phyloP scores from a whole-genome alignment of 257 asterid species.

The Jacaranda copaia region DNA sequence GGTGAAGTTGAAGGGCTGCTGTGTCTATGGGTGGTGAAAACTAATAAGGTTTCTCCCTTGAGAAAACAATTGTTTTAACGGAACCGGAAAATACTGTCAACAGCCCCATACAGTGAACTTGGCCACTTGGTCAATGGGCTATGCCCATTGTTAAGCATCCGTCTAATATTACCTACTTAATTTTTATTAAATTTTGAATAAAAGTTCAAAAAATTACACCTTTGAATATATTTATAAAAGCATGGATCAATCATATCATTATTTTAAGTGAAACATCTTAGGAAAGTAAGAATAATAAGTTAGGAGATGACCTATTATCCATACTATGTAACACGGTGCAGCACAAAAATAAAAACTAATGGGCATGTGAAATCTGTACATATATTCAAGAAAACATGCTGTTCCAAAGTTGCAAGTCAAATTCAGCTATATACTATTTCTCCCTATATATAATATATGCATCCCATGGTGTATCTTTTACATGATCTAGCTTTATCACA shows the following conservation, averaged over 20 bases:
- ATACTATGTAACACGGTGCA: no score
- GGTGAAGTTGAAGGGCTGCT: not conserved
- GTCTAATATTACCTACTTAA: no score
- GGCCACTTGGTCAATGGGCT: not conserved
- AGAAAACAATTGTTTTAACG: not conserved
- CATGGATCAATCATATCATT: no score
- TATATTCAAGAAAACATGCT: constrained; percentile 25
- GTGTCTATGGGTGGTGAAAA: not conserved
- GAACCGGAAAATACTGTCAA: no score
- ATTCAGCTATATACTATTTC: constrained; percentile 37
- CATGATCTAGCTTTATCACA: constrained; percentile 35
- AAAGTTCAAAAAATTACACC: no score
- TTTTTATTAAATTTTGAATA: no score
- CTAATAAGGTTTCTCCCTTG: not conserved
- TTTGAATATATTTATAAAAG: no score
- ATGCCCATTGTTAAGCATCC: no score
- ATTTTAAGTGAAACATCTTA: no score
- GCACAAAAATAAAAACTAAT: not conserved
- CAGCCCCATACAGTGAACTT: not conserved
- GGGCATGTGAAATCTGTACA: constrained; percentile 28
- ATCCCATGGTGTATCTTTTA: constrained; percentile 31
- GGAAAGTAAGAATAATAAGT: no score
- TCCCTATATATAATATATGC: constrained; percentile 24
- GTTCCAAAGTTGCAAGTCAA: constrained; percentile 25
- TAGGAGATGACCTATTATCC: no score